Conservation (phyloP, 495 filamentous ascomycete genomes). For the Penicillium soppii region DNA sequence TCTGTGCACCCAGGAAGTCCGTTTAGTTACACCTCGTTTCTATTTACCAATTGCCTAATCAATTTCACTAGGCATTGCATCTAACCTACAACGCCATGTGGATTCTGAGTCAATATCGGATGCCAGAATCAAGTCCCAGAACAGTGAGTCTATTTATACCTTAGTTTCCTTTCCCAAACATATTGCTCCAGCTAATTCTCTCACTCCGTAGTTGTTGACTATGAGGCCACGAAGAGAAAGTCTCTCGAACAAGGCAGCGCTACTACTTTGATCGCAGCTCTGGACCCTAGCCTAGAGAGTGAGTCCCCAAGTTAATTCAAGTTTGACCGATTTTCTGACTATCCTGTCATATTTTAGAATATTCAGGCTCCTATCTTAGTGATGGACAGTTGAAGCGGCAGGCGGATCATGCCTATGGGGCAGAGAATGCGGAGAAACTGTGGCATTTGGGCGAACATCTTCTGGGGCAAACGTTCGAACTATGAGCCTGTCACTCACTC, state of each 20-base stretch:
- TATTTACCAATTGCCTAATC: background rate
- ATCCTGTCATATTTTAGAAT: background rate
- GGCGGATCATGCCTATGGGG: background rate
- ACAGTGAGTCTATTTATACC: background rate
- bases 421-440: background rate
- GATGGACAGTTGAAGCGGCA: background rate
- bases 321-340: background rate
- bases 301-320: background rate
- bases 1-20: background rate
- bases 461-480: background rate
- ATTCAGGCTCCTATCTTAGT: background rate
- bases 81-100: background rate
- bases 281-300: background rate
- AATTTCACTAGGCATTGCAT: background rate
- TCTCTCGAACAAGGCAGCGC: background rate
- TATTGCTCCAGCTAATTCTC: no score
- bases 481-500: background rate
- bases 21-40: background rate
- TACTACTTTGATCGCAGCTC: background rate
- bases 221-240: background rate
- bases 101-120: background rate
- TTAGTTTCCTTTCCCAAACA: no score
- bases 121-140: background rate
- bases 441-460: background rate
- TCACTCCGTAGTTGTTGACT: background rate